Evolutionary conservation across 1,139 yeast species (phyloP).

Genomic region (Kluyveromyces sp.): DNA sequence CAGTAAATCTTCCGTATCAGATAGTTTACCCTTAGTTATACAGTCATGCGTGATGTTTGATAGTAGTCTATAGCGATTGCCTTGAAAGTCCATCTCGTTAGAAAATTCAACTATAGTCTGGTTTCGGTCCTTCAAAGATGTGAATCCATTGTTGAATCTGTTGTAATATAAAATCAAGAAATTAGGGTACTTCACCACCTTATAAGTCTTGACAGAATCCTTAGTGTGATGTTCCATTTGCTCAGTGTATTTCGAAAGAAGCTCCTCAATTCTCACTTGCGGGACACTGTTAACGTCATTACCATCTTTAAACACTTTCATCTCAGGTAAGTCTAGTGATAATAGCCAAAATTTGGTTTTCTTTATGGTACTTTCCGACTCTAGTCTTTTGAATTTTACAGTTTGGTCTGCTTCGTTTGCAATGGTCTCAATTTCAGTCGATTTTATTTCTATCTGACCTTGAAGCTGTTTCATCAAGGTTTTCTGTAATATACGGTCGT

Average conservation of each 20-base stretch:
- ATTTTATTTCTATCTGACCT: constrained; percentile 42
- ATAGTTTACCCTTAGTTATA: constrained; percentile 22
- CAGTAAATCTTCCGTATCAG: constrained; percentile 2
- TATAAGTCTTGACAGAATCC: constrained; percentile 31
- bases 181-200: constrained; percentile 43
- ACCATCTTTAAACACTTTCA: constrained; percentile 41
- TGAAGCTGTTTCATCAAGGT: constrained; percentile 36
- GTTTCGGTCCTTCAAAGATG: constrained; percentile 39
- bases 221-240: constrained; percentile 29
- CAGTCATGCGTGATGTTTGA: constrained; percentile 46
- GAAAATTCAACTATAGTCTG: constrained; percentile 62
- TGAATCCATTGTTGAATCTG: constrained; percentile 38
- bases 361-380: constrained; percentile 12
- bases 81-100: constrained; percentile 25
- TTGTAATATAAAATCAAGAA: constrained; percentile 50
- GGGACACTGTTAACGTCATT: constrained; percentile 38
- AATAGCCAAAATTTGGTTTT: constrained; percentile 50
- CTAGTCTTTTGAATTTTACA: constrained; percentile 23
- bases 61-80: constrained; percentile 38
- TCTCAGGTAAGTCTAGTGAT: constrained; percentile 50
- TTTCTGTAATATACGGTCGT: constrained; percentile 28
- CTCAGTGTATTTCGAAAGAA: constrained; percentile 44
- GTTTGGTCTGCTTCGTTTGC: constrained; percentile 23
- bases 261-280: constrained; percentile 41
- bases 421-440: constrained; percentile 24